A percentile compares a stretch with the other conserved stretches of the same genome.
Evolutionary conservation across 2,329 filamentous ascomycete species (phyloP).

Genomic region (Xylaria hypoxylon): DNA sequence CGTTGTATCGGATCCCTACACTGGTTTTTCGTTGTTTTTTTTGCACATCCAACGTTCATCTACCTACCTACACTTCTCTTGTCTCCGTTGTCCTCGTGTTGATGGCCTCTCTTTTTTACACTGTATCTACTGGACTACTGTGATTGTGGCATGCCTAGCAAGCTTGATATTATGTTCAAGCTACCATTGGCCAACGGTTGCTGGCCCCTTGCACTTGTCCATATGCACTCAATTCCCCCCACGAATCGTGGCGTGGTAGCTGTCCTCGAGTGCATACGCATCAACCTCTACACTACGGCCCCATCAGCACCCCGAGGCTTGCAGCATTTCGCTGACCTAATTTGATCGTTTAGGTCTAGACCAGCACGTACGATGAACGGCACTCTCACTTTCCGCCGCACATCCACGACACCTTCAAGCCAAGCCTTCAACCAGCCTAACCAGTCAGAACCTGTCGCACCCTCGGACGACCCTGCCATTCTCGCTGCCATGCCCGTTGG

Average conservation of each 20-base stretch:
- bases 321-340: slow-evolving; percentile 19
- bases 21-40: neutral
- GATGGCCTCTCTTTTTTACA: neutral
- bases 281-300: neutral
- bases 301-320: neutral
- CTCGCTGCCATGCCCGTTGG: slow-evolving; percentile 68
- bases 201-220: slow-evolving; percentile 2
- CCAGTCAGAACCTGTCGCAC: slow-evolving; percentile 44
- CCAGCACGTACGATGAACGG: slow-evolving; percentile 70
- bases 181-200: neutral
- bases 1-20: slow-evolving; percentile 15
- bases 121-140: neutral
- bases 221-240: slow-evolving; percentile 19
- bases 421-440: slow-evolving; percentile 57
- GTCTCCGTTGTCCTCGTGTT: neutral
- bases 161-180: slow-evolving; percentile 3
- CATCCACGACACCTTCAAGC: slow-evolving; percentile 66
- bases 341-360: slow-evolving; percentile 61
- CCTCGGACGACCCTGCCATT: slow-evolving; percentile 60
- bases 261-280: slow-evolving; percentile 24
- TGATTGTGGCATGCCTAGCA: neutral
- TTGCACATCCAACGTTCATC: neutral
- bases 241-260: slow-evolving; percentile 17
- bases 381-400: slow-evolving; percentile 72
- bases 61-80: neutral